These are phyloP conservation scores for Diutina pseudorugosa DNA, from an alignment of 1,139 yeast species.

Conservation along the genomic window DNA sequence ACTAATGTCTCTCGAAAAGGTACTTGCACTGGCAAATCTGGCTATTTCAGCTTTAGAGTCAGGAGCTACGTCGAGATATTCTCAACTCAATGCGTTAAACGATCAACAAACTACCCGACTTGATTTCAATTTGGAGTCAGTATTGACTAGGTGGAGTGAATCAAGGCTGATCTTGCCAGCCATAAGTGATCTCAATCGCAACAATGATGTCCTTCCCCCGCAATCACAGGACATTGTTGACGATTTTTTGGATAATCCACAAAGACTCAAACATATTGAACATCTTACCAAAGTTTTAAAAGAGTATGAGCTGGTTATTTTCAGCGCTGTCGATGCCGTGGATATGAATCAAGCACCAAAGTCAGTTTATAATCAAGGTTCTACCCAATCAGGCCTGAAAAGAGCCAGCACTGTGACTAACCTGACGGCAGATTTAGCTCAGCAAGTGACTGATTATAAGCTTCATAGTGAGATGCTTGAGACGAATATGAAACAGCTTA, in stretches of 20 bases:
- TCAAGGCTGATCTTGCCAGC: neutral
- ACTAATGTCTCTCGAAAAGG: neutral
- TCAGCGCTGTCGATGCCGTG: neutral
- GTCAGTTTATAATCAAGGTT: neutral
- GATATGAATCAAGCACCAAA: neutral
- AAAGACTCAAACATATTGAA: neutral
- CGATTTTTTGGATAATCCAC: neutral
- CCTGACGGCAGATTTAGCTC: neutral
- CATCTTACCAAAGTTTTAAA: neutral
- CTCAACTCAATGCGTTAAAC: neutral
- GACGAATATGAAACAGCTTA: constrained; percentile 25
- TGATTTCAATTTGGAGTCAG: neutral
- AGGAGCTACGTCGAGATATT: neutral
- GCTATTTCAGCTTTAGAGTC: neutral
- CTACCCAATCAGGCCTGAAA: neutral
- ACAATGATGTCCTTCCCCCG: neutral
- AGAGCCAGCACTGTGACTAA: neutral
- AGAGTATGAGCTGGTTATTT: neutral
- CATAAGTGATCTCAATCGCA: neutral
- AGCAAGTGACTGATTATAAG: constrained; percentile 21
- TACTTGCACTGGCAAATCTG: neutral
- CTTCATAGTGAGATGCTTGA: constrained; percentile 31
- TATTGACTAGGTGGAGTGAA: neutral
- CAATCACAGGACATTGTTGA: neutral
- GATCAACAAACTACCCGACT: neutral